Evolutionary conservation across 768 basidiomycete species (phyloP).

Genomic region (Tricholoma saponaceum): DNA sequence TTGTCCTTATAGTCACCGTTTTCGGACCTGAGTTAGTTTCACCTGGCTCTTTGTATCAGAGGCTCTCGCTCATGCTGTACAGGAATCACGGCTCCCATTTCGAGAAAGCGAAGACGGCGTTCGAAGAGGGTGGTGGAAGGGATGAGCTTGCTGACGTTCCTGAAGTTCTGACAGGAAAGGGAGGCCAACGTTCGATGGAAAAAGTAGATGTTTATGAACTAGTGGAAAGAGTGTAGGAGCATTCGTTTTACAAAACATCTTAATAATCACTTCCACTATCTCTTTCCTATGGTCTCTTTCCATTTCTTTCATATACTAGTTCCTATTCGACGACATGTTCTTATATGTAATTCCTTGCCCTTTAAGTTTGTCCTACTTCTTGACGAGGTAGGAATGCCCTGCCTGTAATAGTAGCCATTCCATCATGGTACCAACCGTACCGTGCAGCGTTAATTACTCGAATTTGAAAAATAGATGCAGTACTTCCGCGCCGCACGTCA

Average conservation of each 20-base stretch:
- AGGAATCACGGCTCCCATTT: slow-evolving; percentile 72
- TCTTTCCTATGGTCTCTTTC: too few relatives aligned
- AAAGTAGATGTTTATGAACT: neutral
- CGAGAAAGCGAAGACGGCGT: slow-evolving; percentile 76
- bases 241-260: neutral
- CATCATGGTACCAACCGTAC: too few relatives aligned
- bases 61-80: neutral
- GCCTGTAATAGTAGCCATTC: too few relatives aligned
- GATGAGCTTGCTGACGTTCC: slow-evolving; percentile 26
- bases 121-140: slow-evolving; percentile 66
- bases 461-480: too few relatives aligned
- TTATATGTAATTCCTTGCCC: too few relatives aligned
- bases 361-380: too few relatives aligned
- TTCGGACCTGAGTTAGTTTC: slow-evolving; percentile 69
- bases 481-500: neutral
- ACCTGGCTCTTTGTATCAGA: neutral
- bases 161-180: neutral
- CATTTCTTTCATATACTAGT: too few relatives aligned
- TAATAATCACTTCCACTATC: neutral
- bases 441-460: too few relatives aligned
- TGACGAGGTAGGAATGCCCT: too few relatives aligned
- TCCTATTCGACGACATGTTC: too few relatives aligned
- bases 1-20: slow-evolving; percentile 69
- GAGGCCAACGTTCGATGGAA: neutral
- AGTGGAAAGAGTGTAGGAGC: neutral